phyloP scores from a whole-genome alignment of 495 filamentous ascomycete genomes.

The Neurospora cerealis region DNA sequence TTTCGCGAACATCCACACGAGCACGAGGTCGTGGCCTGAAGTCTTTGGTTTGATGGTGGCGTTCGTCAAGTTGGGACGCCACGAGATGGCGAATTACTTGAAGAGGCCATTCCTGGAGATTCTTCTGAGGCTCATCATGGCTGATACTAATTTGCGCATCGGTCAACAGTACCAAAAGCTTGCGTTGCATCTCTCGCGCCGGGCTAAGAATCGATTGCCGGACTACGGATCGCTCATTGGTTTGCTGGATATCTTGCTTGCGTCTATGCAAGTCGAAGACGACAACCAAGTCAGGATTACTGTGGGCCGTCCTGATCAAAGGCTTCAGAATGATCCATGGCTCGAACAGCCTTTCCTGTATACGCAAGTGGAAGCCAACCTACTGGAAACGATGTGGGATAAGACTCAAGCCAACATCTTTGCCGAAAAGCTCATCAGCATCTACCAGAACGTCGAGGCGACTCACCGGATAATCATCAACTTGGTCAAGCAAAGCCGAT shows the following conservation, averaged over 20 bases:
- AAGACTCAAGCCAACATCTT: slow-evolving; percentile 32
- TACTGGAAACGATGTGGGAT: slow-evolving; percentile 33
- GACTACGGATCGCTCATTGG: slow-evolving; percentile 44
- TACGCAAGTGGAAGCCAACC: slow-evolving; percentile 28
- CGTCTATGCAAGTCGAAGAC: slow-evolving; percentile 29
- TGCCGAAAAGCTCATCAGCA: slow-evolving; percentile 38
- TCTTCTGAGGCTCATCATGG: slow-evolving; percentile 51
- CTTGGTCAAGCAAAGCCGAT: slow-evolving; percentile 26
- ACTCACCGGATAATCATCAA: slow-evolving; percentile 35
- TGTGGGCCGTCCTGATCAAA: slow-evolving; percentile 1
- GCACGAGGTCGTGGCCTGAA: slow-evolving; percentile 64
- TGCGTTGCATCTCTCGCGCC: slow-evolving; percentile 34
- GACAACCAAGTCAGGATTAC: background rate
- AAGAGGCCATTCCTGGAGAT: slow-evolving; percentile 44
- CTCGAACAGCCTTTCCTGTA: slow-evolving; percentile 24
- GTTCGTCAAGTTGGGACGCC: slow-evolving; percentile 46
- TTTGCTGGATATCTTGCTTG: slow-evolving; percentile 41
- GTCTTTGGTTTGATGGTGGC: slow-evolving; percentile 60
- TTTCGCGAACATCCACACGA: slow-evolving; percentile 43
- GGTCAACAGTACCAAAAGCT: slow-evolving; percentile 33
- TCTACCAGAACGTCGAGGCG: slow-evolving; percentile 35
- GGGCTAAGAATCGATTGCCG: slow-evolving; percentile 39
- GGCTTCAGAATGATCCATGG: slow-evolving; percentile 15
- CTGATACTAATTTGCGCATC: slow-evolving; percentile 41
- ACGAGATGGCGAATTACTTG: slow-evolving; percentile 46